Conservation (phyloP, 202 grass and related monocot species). For the Dendrocalamus latiflorus region DNA sequence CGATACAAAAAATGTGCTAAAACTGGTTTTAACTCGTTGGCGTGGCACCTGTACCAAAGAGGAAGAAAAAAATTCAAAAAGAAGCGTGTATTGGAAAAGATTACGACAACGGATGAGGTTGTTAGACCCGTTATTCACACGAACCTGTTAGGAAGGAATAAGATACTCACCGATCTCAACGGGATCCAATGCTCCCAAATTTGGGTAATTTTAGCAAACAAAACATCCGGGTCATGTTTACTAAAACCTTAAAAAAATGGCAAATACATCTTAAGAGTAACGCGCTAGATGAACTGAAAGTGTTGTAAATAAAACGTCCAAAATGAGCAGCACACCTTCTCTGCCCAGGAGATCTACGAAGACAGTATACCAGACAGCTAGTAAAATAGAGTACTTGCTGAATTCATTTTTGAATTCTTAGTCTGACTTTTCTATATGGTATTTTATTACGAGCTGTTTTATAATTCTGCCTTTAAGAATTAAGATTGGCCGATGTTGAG, state of each 20-base stretch:
- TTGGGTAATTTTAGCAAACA: too few relatives aligned
- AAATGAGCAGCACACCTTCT: background rate
- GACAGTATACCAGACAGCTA: background rate
- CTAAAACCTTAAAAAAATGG: background rate
- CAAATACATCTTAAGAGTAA: background rate
- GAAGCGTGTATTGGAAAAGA: too few relatives aligned
- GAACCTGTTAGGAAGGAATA: too few relatives aligned
- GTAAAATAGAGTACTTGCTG: background rate
- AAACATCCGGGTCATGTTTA: too few relatives aligned
- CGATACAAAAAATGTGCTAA: too few relatives aligned
- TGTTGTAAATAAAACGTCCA: background rate
- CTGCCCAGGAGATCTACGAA: background rate
- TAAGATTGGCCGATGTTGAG: background rate
- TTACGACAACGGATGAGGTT: too few relatives aligned
- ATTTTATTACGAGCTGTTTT: background rate
- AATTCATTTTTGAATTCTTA: background rate
- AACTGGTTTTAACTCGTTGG: too few relatives aligned
- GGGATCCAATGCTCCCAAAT: too few relatives aligned
- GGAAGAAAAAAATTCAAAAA: too few relatives aligned
- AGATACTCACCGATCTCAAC: too few relatives aligned
- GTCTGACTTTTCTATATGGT: background rate
- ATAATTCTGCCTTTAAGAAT: background rate
- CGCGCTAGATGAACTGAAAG: background rate
- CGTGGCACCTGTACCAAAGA: too few relatives aligned
- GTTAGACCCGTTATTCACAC: too few relatives aligned